Evolutionary conservation across 106 monocot species (phyloP).

Genomic region (Dendrobium officinale): DNA sequence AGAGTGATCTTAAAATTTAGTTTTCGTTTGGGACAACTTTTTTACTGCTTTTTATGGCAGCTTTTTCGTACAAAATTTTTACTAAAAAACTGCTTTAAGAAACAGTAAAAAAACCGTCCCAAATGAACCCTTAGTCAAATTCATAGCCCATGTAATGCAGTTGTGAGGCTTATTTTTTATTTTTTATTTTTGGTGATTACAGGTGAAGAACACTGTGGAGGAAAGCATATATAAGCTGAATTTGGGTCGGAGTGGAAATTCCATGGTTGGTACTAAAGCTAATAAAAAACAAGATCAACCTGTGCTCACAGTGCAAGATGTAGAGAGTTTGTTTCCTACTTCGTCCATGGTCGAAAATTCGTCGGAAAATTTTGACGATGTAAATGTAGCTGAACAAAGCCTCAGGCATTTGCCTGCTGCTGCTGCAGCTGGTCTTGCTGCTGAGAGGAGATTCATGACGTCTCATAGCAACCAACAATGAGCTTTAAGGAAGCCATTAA

Average conservation of each 20-base stretch:
- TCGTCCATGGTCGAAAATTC: not conserved
- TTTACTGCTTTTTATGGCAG: too few species aligned
- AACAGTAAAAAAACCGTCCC: too few species aligned
- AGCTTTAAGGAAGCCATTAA: not conserved
- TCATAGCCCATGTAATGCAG: not conserved
- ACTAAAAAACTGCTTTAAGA: too few species aligned
- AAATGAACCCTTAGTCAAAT: not conserved
- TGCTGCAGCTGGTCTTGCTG: constrained; percentile 79
- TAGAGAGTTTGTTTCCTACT: constrained; percentile 56
- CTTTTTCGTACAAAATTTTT: too few species aligned
- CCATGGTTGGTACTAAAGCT: constrained; percentile 30
- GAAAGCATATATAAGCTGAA: constrained; percentile 89
- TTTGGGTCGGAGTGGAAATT: constrained; percentile 31
- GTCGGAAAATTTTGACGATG: constrained; percentile 15
- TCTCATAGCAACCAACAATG: constrained; percentile 4
- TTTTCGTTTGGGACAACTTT: not conserved
- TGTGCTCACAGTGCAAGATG: constrained; percentile 57
- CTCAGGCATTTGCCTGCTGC: constrained; percentile 54
- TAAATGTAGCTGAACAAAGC: constrained; percentile 16
- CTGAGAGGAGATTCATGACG: constrained; percentile 65
- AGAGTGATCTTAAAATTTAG: not conserved
- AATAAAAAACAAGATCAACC: constrained; percentile 58
- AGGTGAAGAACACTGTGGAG: constrained; percentile 87
- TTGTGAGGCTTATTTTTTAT: not conserved
- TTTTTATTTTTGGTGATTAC: constrained; percentile 7